Evolutionary conservation across 805 yeast genomes (phyloP).

Genomic region (Pichia thaimueangensis): DNA sequence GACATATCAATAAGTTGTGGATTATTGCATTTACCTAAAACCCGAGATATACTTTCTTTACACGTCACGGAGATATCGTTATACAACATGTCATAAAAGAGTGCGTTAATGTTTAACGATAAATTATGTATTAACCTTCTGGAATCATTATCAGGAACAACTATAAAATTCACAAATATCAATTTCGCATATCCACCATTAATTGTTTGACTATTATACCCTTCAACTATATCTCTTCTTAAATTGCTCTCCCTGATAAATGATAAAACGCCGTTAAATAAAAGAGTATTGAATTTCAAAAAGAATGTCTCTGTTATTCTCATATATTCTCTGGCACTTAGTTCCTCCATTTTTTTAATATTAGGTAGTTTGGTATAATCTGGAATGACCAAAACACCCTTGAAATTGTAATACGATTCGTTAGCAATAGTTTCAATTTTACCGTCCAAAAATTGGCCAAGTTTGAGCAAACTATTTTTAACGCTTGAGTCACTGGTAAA

Average conservation of each 20-base stretch:
- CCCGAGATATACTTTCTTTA: slow-evolving; percentile 7
- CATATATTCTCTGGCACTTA: slow-evolving; percentile 24
- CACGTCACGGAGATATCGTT: slow-evolving; percentile 14
- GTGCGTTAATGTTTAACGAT: slow-evolving; percentile 17
- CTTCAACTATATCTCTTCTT: slow-evolving; percentile 20
- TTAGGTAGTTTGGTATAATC: slow-evolving; percentile 37
- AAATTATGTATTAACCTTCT: slow-evolving; percentile 20
- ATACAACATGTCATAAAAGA: slow-evolving; percentile 18
- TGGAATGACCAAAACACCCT: slow-evolving; percentile 67
- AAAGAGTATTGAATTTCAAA: slow-evolving; percentile 21
- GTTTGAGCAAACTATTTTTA: slow-evolving; percentile 41
- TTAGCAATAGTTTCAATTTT: slow-evolving; percentile 38
- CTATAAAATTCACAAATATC: slow-evolving; percentile 27
- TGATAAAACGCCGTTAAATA: slow-evolving; percentile 26
- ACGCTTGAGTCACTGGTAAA: slow-evolving; percentile 36
- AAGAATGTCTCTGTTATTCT: slow-evolving; percentile 24
- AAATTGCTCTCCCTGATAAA: slow-evolving; percentile 26
- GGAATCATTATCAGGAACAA: slow-evolving; percentile 19
- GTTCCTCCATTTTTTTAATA: slow-evolving; percentile 23
- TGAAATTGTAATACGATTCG: slow-evolving; percentile 49
- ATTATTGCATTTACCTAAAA: slow-evolving; percentile 8
- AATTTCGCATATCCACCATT: slow-evolving; percentile 27
- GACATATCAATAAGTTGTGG: slow-evolving; percentile 22
- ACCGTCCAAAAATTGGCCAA: slow-evolving; percentile 40
- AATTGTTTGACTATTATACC: slow-evolving; percentile 17